Evolutionary conservation across 2,329 filamentous ascomycete genomes (phyloP).

Genomic region (Akanthomyces muscarius): DNA sequence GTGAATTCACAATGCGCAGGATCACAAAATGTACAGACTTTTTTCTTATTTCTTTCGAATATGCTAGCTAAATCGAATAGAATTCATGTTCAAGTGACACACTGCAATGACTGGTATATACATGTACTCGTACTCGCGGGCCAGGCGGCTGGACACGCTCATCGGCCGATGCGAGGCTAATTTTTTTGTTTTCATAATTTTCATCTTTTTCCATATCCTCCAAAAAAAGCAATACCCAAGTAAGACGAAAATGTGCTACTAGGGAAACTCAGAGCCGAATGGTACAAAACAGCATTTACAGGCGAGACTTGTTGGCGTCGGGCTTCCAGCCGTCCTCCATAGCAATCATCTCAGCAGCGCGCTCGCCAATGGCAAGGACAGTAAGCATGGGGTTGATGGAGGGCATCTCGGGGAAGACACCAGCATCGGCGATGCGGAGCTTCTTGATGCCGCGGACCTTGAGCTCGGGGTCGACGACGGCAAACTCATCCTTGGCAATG

Average conservation of each 20-base stretch:
- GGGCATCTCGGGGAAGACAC: constrained; percentile 83
- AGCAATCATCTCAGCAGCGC: constrained; percentile 74
- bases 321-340: constrained; percentile 57
- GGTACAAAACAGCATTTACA: constrained; percentile 2
- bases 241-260: not conserved
- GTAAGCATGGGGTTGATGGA: constrained; percentile 90
- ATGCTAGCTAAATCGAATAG: not conserved
- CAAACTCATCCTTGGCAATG: constrained; percentile 60
- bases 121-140: not conserved
- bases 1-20: not conserved
- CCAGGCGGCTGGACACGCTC: not conserved
- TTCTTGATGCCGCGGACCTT: constrained; percentile 69
- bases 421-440: constrained; percentile 78
- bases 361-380: constrained; percentile 77
- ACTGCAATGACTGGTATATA: constrained; percentile 6
- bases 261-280: not conserved
- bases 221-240: not conserved
- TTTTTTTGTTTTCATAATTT: not conserved
- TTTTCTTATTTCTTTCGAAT: not conserved
- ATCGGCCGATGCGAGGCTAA: not conserved
- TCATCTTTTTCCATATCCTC: not conserved
- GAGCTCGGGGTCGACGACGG: constrained; percentile 75
- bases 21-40: not conserved
- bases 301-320: constrained; percentile 18
- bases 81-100: constrained; percentile 10